These are phyloP conservation scores for Polygonum maritimum DNA, from an alignment of 148 eudicot genomes.

Conservation along the genomic window DNA sequence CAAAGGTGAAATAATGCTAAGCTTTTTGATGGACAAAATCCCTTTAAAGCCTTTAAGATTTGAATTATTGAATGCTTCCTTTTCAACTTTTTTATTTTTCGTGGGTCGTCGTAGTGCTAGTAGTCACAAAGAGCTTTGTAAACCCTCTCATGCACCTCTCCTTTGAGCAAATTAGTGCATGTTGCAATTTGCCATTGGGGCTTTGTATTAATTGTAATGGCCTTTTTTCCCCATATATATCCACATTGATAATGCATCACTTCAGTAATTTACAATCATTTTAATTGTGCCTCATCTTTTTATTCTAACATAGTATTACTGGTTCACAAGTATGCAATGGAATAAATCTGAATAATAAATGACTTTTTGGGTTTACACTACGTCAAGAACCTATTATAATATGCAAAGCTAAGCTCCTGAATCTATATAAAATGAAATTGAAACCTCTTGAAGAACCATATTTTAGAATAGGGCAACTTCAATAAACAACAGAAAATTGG, in stretches of 20 bases:
- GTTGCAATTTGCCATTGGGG: not conserved
- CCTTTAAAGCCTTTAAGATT: conserved; percentile 2
- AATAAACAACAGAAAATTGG: no score
- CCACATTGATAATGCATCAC: not conserved
- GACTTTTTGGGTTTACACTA: no score
- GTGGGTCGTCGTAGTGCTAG: not conserved
- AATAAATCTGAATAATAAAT: not conserved
- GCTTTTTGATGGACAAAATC: not conserved
- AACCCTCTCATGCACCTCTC: conserved; percentile 5
- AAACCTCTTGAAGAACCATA: no score
- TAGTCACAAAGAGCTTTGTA: conserved; percentile 8
- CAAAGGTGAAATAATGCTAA: conserved; percentile 7
- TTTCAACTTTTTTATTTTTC: conserved; percentile 6
- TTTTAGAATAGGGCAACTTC: no score
- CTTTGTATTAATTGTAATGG: not conserved
- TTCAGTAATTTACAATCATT: not conserved
- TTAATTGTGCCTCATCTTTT: not conserved
- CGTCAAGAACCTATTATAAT: no score
- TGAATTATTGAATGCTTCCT: conserved; percentile 4
- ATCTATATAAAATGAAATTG: no score
- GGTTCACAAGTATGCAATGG: not conserved
- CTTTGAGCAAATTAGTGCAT: not conserved
- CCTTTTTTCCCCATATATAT: not conserved
- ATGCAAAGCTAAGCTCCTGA: no score
- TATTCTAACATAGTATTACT: not conserved